Evolutionary conservation across 2,329 filamentous ascomycete species (phyloP), one percentile per base, ranked within the genome.

Genomic region (Pseudogymnoascus sp.): DNA sequence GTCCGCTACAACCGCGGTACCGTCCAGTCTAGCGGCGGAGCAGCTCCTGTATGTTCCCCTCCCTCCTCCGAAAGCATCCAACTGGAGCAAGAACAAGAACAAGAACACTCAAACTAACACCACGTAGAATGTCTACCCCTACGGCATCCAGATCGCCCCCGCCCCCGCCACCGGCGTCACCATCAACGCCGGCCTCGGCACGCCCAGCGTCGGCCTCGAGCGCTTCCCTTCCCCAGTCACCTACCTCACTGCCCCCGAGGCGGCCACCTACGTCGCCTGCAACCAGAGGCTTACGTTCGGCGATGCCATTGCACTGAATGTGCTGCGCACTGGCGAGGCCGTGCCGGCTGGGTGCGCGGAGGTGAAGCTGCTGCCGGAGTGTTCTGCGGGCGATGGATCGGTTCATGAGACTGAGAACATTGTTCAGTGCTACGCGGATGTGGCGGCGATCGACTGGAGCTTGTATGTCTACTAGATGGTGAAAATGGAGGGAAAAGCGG

Each of bases 331-430:
- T 46, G 71, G 40, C 31, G 69, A 64, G 64, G 42, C 67, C 4
- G 67, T 77, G 1, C 77, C 78, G 2, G 69, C 73, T 44, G 74
- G 71, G 2, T 83, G 81, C 65, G 77, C 73, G 1, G 71, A 75
- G 7, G 71, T 83, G 40, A 72, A 69, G 7, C 69, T 83, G 59
- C 66, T 82, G 15, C 76, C 80, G 7, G 72, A 79, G 69, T 82
- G 80, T 60, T 73, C 75, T 0, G 68, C 69, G 40, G 75, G 73
- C 1, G 75, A 75, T 13, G 65, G 70, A 17, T 69, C 74, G 1
- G 78, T 72, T 62, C 78, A 82, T 65, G 69, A 77, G 29, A 77
- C 74, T 67, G 76, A 74, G 0, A 70, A 73, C 11, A 65, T 67
- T 3, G 74, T 75, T 1, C 69, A 70, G 44, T 82, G 80, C 68